Base-by-base conservation (phyloP, 306 rosid species). In the Delonix regia region DNA sequence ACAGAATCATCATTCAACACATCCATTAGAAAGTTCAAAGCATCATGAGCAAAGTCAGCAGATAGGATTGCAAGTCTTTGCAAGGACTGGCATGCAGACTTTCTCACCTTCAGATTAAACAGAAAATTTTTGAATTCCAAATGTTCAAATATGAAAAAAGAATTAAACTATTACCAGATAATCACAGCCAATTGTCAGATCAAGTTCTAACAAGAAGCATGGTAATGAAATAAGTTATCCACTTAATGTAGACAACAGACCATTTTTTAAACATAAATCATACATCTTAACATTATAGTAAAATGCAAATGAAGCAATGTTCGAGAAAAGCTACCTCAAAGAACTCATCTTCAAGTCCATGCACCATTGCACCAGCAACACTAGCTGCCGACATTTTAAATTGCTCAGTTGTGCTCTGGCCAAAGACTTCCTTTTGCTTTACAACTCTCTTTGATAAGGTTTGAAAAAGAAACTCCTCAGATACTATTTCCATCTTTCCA, bases 301-400 rank as follows among this genome's bases (percentile, higher is more conserved):
- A 66, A 51, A 21, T 27, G 30, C 34, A 42, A 10, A 56, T 24
- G 68, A 55, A 53, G 11, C 16, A 4, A 21, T 19, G 62, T 71
- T 61, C 49, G 0, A 41, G 34, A 13, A 39, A 84, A 73, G 71
- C 82, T 89, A 91, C 99, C 97, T 92, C 92, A 77, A 81, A 85
- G 87, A 89, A 92, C 86, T 92, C 99, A 84, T 95, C 99, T 86
- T 95, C 99, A 53, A 91, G 90, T 71, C 99, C 99, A 86, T 94
- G 99, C 78, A 94, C 78, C 27, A 90, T 61, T 77, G 92, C 92
- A 67, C 97, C 99, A 19, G 99, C 99, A 41, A 83, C 92, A 77
- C 73, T 85, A 28, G 79, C 76, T 44, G 92, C 88, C 64, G 83
- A 74, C 71, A 25, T 36, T 52, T 72, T 83, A 78, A 86, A 79